Evolutionary conservation across 768 basidiomycete genomes (phyloP).

Genomic region (Fomitopsis pulvina): DNA sequence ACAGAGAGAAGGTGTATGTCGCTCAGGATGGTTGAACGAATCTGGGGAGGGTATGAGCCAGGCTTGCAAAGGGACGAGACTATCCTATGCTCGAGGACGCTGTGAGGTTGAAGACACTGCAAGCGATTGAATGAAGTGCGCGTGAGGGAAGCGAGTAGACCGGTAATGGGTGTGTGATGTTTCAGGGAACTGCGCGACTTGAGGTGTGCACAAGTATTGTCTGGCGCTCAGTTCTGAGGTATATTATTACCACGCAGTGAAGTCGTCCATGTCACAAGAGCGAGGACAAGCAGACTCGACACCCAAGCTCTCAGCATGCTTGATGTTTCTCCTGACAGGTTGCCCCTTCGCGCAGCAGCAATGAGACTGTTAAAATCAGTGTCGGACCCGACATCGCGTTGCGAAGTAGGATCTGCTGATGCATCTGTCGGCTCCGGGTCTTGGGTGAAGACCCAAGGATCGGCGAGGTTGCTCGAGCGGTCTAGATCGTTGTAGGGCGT

Average conservation of each 20-base stretch:
- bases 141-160: slow-evolving; percentile 14
- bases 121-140: slow-evolving; percentile 20
- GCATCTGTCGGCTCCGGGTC: background rate
- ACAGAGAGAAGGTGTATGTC: slow-evolving; percentile 23
- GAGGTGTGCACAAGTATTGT: too few relatives aligned
- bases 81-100: slow-evolving; percentile 27
- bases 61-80: slow-evolving; percentile 20
- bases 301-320: slow-evolving; percentile 11
- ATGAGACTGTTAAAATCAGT: background rate
- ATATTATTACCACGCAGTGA: background rate
- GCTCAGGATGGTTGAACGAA: slow-evolving; percentile 3
- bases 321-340: background rate
- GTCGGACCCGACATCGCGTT: background rate
- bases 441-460: background rate
- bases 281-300: slow-evolving; percentile 8
- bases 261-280: slow-evolving; percentile 11
- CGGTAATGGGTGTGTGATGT: background rate
- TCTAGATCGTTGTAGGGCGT: background rate
- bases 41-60: slow-evolving; percentile 16
- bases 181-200: too few relatives aligned
- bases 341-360: background rate
- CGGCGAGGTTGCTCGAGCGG: background rate
- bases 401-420: background rate
- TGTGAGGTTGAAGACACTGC: slow-evolving; percentile 15
- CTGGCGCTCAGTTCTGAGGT: background rate